phyloP scores from a whole-genome alignment of 2,329 filamentous ascomycete species.

The Colletotrichum incanum region DNA sequence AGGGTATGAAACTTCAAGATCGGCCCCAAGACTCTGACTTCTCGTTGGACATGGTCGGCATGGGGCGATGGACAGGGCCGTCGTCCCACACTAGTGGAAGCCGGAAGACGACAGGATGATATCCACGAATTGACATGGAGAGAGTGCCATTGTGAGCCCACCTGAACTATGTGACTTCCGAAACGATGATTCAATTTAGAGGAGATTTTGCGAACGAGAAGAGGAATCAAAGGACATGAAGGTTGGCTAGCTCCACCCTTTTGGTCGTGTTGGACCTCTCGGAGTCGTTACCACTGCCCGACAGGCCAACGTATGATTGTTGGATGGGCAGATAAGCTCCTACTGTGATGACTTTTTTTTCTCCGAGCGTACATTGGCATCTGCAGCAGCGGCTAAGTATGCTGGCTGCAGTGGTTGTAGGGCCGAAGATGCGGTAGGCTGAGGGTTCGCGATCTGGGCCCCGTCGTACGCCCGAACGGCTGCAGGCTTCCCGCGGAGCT shows the following conservation, averaged over 20 bases:
- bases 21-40: constrained; percentile 15
- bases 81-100: constrained; percentile 17
- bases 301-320: constrained; percentile 33
- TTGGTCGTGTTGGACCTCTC: constrained; percentile 24
- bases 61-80: constrained; percentile 12
- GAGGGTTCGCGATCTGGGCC: constrained; percentile 18
- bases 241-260: constrained; percentile 28
- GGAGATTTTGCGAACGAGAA: constrained; percentile 20
- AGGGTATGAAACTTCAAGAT: constrained; percentile 12
- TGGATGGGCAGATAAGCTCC: constrained; percentile 33
- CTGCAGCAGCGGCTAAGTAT: constrained; percentile 33
- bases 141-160: constrained; percentile 10
- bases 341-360: constrained; percentile 15
- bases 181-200: constrained; percentile 18
- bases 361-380: constrained; percentile 35
- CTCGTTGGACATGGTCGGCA: constrained; percentile 11
- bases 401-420: constrained; percentile 24
- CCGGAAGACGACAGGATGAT: constrained; percentile 10
- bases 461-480: constrained; percentile 8
- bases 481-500: constrained; percentile 11
- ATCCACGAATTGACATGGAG: neutral
- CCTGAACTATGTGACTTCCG: constrained; percentile 6
- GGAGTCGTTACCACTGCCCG: constrained; percentile 34
- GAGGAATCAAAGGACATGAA: constrained; percentile 14
- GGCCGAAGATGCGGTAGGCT: constrained; percentile 12